A percentile compares a stretch with the other conserved stretches of the same genome.
These are phyloP conservation scores for Silene vulgaris DNA, from an alignment of 179 eudicot species.

Conservation along the genomic window DNA sequence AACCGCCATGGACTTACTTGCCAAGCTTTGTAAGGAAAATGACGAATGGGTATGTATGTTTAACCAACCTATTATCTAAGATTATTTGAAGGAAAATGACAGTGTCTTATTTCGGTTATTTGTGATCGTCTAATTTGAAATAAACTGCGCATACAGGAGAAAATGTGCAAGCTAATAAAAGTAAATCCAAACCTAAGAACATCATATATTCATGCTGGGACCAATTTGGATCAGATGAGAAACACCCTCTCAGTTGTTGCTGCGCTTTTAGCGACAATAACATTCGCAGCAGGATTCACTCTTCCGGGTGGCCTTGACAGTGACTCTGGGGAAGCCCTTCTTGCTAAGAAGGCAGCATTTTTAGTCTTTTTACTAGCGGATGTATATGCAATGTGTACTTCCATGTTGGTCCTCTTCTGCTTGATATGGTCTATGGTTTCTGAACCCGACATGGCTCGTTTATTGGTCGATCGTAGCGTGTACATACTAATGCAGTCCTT, in stretches of 20 bases:
- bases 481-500: slow-evolving; percentile 5
- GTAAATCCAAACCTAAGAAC: background rate
- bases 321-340: slow-evolving; percentile 6
- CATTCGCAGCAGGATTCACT: slow-evolving; percentile 24
- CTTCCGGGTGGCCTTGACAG: slow-evolving; percentile 20
- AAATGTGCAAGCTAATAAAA: slow-evolving; percentile 8
- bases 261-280: slow-evolving; percentile 19
- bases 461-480: slow-evolving; percentile 18
- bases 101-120: too few species aligned
- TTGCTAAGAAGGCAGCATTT: background rate
- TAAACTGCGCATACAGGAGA: background rate
- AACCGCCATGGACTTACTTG: background rate
- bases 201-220: background rate
- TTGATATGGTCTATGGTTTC: slow-evolving; percentile 15
- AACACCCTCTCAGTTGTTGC: slow-evolving; percentile 18
- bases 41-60: slow-evolving; percentile 8
- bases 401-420: slow-evolving; percentile 11
- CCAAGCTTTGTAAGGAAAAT: background rate
- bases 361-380: slow-evolving; percentile 14
- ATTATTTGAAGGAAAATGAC: background rate
- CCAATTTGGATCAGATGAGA: slow-evolving; percentile 7
- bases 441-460: background rate
- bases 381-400: slow-evolving; percentile 15
- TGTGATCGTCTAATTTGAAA: too few species aligned
- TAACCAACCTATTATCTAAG: background rate